Evolutionary conservation across 78 protist genomes (phyloP).

Genomic region (Pigoraptor vietnamica): DNA sequence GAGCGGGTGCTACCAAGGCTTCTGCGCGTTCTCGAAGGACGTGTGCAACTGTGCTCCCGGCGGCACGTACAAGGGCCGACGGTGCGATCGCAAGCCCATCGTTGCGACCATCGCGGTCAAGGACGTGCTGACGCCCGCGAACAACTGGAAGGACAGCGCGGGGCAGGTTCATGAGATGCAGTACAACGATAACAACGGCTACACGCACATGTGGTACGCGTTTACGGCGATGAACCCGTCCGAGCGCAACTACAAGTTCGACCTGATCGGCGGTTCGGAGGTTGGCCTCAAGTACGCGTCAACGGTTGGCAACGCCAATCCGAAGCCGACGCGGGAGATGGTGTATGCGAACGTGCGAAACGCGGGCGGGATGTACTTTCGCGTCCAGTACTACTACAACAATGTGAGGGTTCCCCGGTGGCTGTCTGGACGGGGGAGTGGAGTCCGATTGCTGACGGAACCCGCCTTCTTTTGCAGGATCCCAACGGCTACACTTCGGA

Average conservation of each 20-base stretch:
- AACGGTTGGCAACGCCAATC: not conserved
- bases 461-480: not conserved
- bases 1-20: not conserved
- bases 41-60: not conserved
- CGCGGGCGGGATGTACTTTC: not conserved
- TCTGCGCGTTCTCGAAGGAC: not conserved
- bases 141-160: not conserved
- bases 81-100: not conserved
- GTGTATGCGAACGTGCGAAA: not conserved
- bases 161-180: not conserved
- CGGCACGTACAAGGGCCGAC: not conserved
- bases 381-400: not conserved
- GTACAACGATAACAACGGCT: not conserved
- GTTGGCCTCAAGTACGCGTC: not conserved
- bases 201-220: not conserved
- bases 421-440: not conserved
- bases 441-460: too few relatives aligned
- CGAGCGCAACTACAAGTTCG: not conserved
- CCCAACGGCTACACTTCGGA: too few relatives aligned
- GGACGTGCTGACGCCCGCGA: not conserved
- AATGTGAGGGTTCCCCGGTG: not conserved
- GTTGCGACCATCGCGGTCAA: not conserved
- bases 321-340: too few relatives aligned
- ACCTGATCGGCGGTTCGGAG: not conserved
- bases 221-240: not conserved